phyloP scores from a whole-genome alignment of 2,329 filamentous ascomycete genomes.

The Davidsoniella virescens region DNA sequence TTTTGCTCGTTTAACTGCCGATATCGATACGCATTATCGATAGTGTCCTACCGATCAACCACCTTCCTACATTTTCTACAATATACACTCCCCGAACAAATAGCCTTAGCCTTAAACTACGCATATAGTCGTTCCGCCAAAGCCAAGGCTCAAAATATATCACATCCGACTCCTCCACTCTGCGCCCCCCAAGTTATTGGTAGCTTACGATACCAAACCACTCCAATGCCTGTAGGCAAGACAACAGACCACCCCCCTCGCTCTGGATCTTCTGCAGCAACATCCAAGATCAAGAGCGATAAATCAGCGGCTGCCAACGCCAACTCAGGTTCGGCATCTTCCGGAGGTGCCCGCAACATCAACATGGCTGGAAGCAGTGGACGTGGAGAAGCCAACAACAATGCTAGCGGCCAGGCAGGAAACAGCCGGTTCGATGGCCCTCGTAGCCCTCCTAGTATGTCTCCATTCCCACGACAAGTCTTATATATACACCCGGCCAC shows the following conservation, averaged over 20 bases:
- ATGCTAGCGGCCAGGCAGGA: constrained; percentile 6
- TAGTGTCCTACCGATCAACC: neutral
- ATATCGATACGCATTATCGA: too few species aligned
- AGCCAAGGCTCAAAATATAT: neutral
- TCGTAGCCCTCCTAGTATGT: constrained; percentile 46
- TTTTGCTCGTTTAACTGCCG: too few species aligned
- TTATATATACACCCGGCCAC: neutral
- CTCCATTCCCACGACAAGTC: constrained; percentile 2
- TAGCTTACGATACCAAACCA: neutral
- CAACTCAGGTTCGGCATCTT: neutral
- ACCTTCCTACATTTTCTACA: too few species aligned
- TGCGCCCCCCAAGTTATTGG: neutral
- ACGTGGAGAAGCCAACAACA: neutral
- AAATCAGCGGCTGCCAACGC: constrained; percentile 2
- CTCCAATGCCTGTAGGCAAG: constrained; percentile 11
- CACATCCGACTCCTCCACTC: neutral
- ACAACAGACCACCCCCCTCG: constrained; percentile 6
- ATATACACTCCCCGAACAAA: too few species aligned
- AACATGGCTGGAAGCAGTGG: constrained; percentile 6
- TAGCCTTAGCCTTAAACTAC: too few species aligned
- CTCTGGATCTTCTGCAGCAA: constrained; percentile 5
- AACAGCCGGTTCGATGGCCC: constrained; percentile 38
- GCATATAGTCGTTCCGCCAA: neutral
- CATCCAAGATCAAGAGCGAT: constrained; percentile 7
- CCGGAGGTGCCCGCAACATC: constrained; percentile 8